Conservation (phyloP, 2,329 filamentous ascomycete species). For the Gnomoniopsis sp. region DNA sequence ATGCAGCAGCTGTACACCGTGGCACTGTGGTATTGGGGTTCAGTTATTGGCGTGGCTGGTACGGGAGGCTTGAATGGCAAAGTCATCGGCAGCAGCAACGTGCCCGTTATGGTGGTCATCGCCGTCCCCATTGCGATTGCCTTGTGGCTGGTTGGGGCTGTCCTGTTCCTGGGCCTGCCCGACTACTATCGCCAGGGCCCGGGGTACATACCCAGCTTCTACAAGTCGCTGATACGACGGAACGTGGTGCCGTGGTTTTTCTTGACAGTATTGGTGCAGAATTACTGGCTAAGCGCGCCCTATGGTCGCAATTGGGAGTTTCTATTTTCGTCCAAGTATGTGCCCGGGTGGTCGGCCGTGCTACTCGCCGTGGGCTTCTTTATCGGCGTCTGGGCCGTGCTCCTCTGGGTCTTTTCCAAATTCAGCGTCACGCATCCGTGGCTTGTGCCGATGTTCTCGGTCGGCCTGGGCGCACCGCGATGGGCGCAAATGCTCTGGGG, state of each 20-base stretch:
- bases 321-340: constrained; percentile 41
- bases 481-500: constrained; percentile 67
- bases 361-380: constrained; percentile 53
- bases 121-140: constrained; percentile 53
- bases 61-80: constrained; percentile 29
- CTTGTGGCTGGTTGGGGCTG: constrained; percentile 51
- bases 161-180: constrained; percentile 56
- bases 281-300: constrained; percentile 60
- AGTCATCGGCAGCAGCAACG: constrained; percentile 27
- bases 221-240: constrained; percentile 53
- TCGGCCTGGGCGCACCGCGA: constrained; percentile 59
- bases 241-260: constrained; percentile 65
- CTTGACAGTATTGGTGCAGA: constrained; percentile 56
- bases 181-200: constrained; percentile 63
- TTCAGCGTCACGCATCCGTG: constrained; percentile 59
- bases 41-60: constrained; percentile 45
- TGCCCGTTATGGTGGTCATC: constrained; percentile 32
- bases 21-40: constrained; percentile 66
- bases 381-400: constrained; percentile 48
- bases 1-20: constrained; percentile 65
- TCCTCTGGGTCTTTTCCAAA: constrained; percentile 47
- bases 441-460: constrained; percentile 63
- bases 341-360: constrained; percentile 52
- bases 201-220: constrained; percentile 60
- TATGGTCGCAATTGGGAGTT: constrained; percentile 64